phyloP scores from a whole-genome alignment of 768 basidiomycete genomes.

The Leccinum sublutescens region DNA sequence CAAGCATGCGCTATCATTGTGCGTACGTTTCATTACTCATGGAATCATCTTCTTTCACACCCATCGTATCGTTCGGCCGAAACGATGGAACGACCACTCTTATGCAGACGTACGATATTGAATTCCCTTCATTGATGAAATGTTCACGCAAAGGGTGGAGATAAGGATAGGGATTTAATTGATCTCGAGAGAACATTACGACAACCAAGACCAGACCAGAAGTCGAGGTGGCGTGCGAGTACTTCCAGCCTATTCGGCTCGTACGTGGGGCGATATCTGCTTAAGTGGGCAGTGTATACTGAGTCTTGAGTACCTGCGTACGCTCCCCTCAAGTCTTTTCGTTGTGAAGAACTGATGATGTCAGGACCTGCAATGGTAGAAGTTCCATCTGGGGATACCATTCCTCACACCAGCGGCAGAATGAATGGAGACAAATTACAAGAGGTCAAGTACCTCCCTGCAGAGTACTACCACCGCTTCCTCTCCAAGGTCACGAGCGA shows the following conservation, averaged over 20 bases:
- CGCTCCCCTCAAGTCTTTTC: not conserved
- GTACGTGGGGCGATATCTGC: not conserved
- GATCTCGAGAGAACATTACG: not conserved
- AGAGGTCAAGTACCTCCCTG: constrained; percentile 35
- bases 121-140: not conserved
- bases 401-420: not conserved
- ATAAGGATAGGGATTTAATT: not conserved
- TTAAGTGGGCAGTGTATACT: not conserved
- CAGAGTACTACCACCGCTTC: constrained; percentile 51
- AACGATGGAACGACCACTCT: not conserved
- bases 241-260: not conserved
- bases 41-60: not conserved
- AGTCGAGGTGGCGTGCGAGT: not conserved
- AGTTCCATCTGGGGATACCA: not conserved
- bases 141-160: not conserved
- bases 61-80: constrained; percentile 1
- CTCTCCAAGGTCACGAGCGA: constrained; percentile 55
- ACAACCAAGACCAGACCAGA: not conserved
- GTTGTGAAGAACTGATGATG: constrained; percentile 1
- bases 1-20: not conserved
- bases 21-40: constrained; percentile 11
- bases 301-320: not conserved
- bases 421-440: not conserved
- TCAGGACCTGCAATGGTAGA: not conserved
- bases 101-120: not conserved